phyloP scores from a whole-genome alignment of 169 alveolate genomes.

The Neospora caninum region DNA sequence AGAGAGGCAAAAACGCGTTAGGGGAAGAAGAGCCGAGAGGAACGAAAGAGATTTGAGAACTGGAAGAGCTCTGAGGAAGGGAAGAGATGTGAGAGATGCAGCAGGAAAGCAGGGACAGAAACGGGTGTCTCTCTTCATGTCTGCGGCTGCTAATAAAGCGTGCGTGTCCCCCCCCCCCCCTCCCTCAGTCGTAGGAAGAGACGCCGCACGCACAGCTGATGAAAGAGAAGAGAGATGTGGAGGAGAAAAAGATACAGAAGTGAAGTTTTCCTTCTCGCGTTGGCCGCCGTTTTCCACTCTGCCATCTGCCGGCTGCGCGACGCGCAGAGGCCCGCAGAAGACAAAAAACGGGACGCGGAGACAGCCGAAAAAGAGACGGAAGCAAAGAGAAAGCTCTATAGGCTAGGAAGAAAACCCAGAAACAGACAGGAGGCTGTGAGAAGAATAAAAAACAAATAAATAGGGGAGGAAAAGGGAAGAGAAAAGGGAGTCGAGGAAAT shows the following conservation, averaged over 20 bases:
- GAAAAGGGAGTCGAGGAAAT: neutral
- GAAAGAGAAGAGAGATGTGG: neutral
- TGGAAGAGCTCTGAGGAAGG: neutral
- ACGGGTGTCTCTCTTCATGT: neutral
- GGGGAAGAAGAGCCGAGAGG: neutral
- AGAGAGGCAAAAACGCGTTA: neutral
- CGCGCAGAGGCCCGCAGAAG: neutral
- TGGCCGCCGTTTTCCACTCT: no score
- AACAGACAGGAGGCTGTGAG: neutral
- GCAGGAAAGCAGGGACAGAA: neutral
- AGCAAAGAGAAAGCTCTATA: neutral
- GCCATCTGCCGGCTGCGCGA: no score
- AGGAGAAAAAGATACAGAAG: neutral
- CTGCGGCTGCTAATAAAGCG: no score
- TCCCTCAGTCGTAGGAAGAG: no score
- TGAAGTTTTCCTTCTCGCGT: neutral
- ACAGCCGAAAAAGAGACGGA: neutral
- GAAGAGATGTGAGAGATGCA: neutral
- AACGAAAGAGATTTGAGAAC: neutral
- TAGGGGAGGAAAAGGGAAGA: neutral
- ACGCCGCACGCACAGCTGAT: neutral
- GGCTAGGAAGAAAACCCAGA: neutral
- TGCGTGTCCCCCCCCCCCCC: no score
- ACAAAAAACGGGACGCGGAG: neutral
- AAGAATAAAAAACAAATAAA: no score